Conservation (phyloP, 2,329 filamentous ascomycete genomes). For the Paraconiothyrium brasiliense region DNA sequence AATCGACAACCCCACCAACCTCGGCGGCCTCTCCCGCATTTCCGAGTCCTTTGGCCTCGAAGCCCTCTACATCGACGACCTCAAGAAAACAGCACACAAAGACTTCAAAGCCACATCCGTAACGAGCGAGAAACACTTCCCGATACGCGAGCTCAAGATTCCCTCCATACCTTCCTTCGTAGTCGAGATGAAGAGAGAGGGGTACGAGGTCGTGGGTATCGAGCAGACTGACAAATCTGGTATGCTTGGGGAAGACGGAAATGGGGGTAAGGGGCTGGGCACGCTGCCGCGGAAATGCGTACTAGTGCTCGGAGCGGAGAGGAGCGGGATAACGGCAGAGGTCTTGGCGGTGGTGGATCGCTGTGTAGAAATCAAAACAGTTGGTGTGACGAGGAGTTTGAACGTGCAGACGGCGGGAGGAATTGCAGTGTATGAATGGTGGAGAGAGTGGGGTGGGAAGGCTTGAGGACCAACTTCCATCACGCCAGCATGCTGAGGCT, state of each 20-base stretch:
- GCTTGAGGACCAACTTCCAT: neutral
- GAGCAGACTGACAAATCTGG: constrained; percentile 63
- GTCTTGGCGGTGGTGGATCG: constrained; percentile 60
- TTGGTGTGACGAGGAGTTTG: constrained; percentile 62
- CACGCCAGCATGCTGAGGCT: too few species aligned
- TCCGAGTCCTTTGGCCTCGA: constrained; percentile 62
- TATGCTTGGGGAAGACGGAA: constrained; percentile 51
- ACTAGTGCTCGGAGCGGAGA: constrained; percentile 62
- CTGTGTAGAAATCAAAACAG: constrained; percentile 63
- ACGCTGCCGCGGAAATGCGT: constrained; percentile 52
- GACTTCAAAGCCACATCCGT: constrained; percentile 62
- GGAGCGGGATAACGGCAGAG: constrained; percentile 59
- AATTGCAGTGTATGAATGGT: constrained; percentile 62
- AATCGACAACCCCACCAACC: constrained; percentile 60
- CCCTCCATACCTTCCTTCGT: constrained; percentile 50
- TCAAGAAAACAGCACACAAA: constrained; percentile 53
- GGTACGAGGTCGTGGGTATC: constrained; percentile 62
- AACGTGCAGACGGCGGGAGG: constrained; percentile 65
- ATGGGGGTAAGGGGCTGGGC: constrained; percentile 36
- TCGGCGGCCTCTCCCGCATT: constrained; percentile 61
- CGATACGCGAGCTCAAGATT: constrained; percentile 52
- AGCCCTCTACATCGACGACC: constrained; percentile 55
- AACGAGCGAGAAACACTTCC: constrained; percentile 59
- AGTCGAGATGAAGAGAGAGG: constrained; percentile 53
- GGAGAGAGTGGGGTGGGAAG: constrained; percentile 52